Percentiles rank a stretch among this genome's conserved stretches.
These are phyloP conservation scores for Glarea lozoyensis DNA, from an alignment of 495 filamentous ascomycete genomes.

Conservation along the genomic window DNA sequence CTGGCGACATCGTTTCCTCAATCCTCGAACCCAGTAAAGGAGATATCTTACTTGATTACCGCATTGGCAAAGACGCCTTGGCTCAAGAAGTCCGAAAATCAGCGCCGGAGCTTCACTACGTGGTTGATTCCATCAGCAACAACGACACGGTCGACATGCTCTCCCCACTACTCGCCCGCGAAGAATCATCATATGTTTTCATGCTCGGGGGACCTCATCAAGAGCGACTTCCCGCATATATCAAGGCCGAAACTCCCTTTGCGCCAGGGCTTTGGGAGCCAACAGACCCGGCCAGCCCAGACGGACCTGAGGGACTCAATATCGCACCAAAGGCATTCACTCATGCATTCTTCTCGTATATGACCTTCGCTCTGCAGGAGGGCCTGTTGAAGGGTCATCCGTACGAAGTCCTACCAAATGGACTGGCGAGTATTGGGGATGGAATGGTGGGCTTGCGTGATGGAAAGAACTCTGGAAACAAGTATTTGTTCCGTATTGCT, in stretches of 20 bases:
- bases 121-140: constrained; percentile 51
- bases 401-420: constrained; percentile 46
- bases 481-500: constrained; percentile 58
- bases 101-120: constrained; percentile 30
- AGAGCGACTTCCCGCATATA: too few species aligned
- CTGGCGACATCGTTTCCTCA: constrained; percentile 43
- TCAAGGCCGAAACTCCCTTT: constrained; percentile 31
- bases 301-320: constrained; percentile 1
- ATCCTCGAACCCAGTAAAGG: constrained; percentile 56
- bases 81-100: constrained; percentile 35
- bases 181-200: neutral
- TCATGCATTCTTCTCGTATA: constrained; percentile 42
- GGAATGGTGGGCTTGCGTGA: constrained; percentile 46
- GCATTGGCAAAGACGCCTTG: constrained; percentile 45
- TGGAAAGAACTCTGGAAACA: constrained; percentile 55
- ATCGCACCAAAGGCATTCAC: constrained; percentile 38
- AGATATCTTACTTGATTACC: constrained; percentile 65
- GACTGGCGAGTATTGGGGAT: constrained; percentile 45
- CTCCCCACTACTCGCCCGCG: constrained; percentile 16
- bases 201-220: constrained; percentile 12
- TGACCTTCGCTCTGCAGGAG: constrained; percentile 43
- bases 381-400: constrained; percentile 55
- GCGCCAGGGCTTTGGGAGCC: constrained; percentile 24
- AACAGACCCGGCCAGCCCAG: constrained; percentile 6
- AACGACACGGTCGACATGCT: constrained; percentile 33